These are phyloP conservation scores for Botrytis squamosa DNA, from an alignment of 2,329 filamentous ascomycete species.

Conservation along the genomic window DNA sequence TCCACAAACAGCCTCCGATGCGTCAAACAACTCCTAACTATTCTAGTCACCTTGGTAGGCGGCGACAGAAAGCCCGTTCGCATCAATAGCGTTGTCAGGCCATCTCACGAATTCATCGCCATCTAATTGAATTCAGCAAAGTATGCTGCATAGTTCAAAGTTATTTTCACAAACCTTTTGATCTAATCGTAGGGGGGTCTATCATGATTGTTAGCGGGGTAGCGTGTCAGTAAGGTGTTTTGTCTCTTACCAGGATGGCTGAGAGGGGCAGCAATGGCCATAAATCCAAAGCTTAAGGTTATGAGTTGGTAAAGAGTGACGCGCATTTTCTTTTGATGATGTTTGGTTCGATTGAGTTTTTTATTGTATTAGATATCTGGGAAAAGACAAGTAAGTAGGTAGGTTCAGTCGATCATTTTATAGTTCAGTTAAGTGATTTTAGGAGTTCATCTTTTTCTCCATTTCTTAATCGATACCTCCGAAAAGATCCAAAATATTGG, in stretches of 20 bases:
- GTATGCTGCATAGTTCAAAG: neutral
- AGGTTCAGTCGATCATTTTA: slow-evolving; percentile 1
- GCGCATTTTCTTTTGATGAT: neutral
- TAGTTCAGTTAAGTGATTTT: neutral
- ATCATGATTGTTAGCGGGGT: neutral
- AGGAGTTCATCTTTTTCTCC: neutral
- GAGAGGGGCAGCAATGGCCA: slow-evolving; percentile 12
- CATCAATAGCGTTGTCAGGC: slow-evolving; percentile 9
- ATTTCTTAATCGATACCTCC: neutral
- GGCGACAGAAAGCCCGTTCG: neutral
- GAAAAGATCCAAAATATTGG: neutral
- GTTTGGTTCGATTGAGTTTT: neutral
- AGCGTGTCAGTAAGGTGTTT: neutral
- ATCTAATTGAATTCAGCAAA: neutral
- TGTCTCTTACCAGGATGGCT: neutral
- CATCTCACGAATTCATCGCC: slow-evolving; percentile 12
- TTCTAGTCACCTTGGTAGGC: neutral
- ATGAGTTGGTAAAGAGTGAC: neutral
- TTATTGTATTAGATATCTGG: neutral
- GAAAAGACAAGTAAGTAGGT: neutral
- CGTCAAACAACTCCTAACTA: neutral
- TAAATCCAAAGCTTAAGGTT: neutral
- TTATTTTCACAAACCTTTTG: neutral
- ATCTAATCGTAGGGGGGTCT: neutral
- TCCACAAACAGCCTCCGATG: no score